A percentile compares a stretch with the other conserved stretches of the same genome.
phyloP scores from a whole-genome alignment of 768 basidiomycete species.

The Leucogyrophana mollusca region DNA sequence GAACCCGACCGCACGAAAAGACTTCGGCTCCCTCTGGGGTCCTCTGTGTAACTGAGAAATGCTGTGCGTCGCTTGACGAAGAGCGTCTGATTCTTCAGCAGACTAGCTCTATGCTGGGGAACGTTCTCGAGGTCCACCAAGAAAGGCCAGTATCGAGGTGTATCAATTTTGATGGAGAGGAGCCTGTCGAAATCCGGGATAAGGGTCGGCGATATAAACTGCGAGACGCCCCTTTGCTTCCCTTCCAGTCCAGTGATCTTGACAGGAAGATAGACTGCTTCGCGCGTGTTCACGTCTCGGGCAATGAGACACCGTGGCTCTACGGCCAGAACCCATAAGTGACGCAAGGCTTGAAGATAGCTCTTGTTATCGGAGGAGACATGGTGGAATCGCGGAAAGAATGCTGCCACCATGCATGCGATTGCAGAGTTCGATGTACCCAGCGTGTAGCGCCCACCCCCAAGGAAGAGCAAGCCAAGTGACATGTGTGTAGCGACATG shows the following conservation, averaged over 20 bases:
- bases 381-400: slow-evolving; percentile 87
- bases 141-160: slow-evolving; percentile 95
- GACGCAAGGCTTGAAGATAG: slow-evolving; percentile 89
- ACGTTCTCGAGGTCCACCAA: slow-evolving; percentile 74
- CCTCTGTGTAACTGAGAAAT: slow-evolving; percentile 90
- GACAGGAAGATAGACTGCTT: slow-evolving; percentile 90
- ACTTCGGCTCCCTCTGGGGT: slow-evolving; percentile 90
- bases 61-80: slow-evolving; percentile 92
- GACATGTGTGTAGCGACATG: slow-evolving; percentile 91
- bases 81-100: slow-evolving; percentile 78
- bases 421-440: slow-evolving; percentile 92
- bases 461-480: slow-evolving; percentile 89
- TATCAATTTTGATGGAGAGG: slow-evolving; percentile 83
- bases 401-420: slow-evolving; percentile 84
- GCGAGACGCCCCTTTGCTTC: slow-evolving; percentile 59
- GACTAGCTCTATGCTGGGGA: slow-evolving; percentile 61
- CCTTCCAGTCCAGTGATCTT: slow-evolving; percentile 80
- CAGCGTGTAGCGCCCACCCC: slow-evolving; percentile 87
- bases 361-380: slow-evolving; percentile 84
- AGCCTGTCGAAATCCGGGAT: slow-evolving; percentile 87
- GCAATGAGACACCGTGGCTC: slow-evolving; percentile 93
- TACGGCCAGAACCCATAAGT: slow-evolving; percentile 94
- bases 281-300: slow-evolving; percentile 87
- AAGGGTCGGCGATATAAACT: slow-evolving; percentile 89
- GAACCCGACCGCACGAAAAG: slow-evolving; percentile 87